Evolutionary conservation across 2,329 filamentous ascomycete species (phyloP).

Genomic region (Nigrospora oryzae): DNA sequence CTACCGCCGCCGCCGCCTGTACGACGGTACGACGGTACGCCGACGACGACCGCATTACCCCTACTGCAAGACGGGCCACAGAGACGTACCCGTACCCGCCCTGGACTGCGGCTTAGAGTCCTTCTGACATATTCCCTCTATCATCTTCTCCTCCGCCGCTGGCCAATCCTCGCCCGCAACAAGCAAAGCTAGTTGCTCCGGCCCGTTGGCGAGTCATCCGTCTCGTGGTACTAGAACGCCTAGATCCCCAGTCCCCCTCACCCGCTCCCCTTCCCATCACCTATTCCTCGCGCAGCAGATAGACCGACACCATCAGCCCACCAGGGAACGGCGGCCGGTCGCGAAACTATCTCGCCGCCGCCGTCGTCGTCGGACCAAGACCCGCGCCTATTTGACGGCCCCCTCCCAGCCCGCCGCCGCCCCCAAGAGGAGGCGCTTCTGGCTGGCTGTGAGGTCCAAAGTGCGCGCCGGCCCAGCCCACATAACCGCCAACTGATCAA

Average conservation of each 20-base stretch:
- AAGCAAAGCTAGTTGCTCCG: too few relatives aligned
- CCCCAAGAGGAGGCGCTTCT: too few relatives aligned
- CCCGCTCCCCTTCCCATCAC: background rate
- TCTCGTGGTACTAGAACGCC: conserved; percentile 1
- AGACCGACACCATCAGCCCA: conserved; percentile 1
- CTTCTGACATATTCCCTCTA: conserved; percentile 1
- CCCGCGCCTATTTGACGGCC: too few relatives aligned
- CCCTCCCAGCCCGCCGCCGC: too few relatives aligned
- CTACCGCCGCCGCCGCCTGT: conserved; percentile 1
- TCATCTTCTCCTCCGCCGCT: conserved; percentile 1
- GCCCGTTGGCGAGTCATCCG: conserved; percentile 1
- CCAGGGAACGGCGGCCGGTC: background rate
- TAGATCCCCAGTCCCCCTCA: background rate
- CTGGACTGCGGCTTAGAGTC: background rate
- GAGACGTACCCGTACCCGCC: too few relatives aligned
- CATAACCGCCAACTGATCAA: too few relatives aligned
- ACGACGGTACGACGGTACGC: background rate
- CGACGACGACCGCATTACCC: too few relatives aligned
- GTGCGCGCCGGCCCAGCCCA: too few relatives aligned
- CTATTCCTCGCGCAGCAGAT: background rate
- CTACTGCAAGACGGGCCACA: too few relatives aligned
- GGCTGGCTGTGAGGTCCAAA: too few relatives aligned
- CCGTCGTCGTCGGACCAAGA: too few relatives aligned
- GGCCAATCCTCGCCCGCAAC: background rate
- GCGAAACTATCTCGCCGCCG: too few relatives aligned